A percentile compares a stretch with the other conserved stretches of the same genome.
These are phyloP conservation scores for Ulota crispa DNA, from an alignment of 225 moss, liverwort and hornwort species.

Conservation along the genomic window DNA sequence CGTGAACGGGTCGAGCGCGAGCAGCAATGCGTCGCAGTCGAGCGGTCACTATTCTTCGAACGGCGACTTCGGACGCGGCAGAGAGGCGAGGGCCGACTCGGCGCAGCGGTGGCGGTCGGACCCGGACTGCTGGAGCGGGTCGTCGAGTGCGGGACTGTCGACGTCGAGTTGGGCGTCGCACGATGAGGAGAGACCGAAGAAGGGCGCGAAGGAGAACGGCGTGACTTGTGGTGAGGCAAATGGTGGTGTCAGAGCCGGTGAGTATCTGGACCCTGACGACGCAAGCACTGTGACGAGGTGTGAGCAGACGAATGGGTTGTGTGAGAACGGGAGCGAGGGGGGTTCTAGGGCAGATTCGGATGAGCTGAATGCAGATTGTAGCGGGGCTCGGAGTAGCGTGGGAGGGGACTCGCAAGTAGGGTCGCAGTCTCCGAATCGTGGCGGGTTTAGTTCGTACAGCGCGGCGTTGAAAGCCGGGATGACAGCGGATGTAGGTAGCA, in stretches of 20 bases:
- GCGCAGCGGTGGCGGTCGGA: slow-evolving; percentile 92
- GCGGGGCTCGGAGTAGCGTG: slow-evolving; percentile 52
- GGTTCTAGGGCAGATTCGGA: slow-evolving; percentile 71
- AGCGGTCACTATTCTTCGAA: slow-evolving; percentile 53
- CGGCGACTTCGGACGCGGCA: slow-evolving; percentile 68
- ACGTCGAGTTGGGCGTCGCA: slow-evolving; percentile 77
- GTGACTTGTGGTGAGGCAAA: slow-evolving; percentile 57
- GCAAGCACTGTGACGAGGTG: slow-evolving; percentile 49
- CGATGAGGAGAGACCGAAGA: slow-evolving; percentile 86
- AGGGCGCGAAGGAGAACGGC: slow-evolving; percentile 67
- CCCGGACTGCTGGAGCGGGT: slow-evolving; percentile 82
- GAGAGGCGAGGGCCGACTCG: slow-evolving; percentile 67
- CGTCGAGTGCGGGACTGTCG: slow-evolving; percentile 71
- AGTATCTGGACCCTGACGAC: slow-evolving; percentile 56
- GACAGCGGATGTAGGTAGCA: slow-evolving; percentile 57
- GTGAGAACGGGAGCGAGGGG: slow-evolving; percentile 67
- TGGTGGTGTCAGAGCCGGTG: slow-evolving; percentile 58
- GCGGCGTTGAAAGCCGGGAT: slow-evolving; percentile 97
- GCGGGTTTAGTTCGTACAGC: slow-evolving; percentile 94
- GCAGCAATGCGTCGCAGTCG: slow-evolving; percentile 48
- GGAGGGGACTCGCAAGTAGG: slow-evolving; percentile 51
- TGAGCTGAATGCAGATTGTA: slow-evolving; percentile 52
- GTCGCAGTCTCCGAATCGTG: slow-evolving; percentile 50
- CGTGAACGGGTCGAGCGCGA: slow-evolving; percentile 53
- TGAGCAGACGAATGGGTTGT: slow-evolving; percentile 60